Evolutionary conservation across 1,284 basidiomycete genomes (phyloP).

Genomic region (Trametes polyzona): DNA sequence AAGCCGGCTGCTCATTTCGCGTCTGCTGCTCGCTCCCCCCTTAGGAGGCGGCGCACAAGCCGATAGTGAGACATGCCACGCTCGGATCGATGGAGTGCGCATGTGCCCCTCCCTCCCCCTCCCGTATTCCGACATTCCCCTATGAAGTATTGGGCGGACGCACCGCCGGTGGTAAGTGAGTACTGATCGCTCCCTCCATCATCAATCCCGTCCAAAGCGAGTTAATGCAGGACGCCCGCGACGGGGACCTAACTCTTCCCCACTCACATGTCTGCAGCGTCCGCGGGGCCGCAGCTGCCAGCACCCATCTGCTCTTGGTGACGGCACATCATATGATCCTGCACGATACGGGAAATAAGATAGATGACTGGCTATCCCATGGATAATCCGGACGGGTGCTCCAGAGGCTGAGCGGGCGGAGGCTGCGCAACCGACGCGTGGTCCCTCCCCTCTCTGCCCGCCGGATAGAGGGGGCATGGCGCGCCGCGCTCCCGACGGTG

Average conservation of each 20-base stretch:
- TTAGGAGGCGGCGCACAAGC: neutral
- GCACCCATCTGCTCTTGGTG: no score
- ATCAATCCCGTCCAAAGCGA: constrained; percentile 2
- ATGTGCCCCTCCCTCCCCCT: neutral
- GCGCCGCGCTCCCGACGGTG: neutral
- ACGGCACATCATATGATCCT: constrained; percentile 12
- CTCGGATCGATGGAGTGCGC: neutral
- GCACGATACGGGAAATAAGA: constrained; percentile 16
- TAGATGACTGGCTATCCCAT: neutral
- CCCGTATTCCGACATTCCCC: no score
- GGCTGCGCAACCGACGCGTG: neutral
- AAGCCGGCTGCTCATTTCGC: neutral
- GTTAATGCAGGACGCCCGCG: constrained; percentile 1
- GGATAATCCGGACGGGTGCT: neutral
- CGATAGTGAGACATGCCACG: constrained; percentile 1
- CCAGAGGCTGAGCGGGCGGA: neutral
- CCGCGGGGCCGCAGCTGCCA: neutral
- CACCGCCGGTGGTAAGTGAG: constrained; percentile 10
- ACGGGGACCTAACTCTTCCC: constrained; percentile 2
- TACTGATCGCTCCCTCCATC: no score
- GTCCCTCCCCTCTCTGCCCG: no score
- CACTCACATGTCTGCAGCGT: constrained; percentile 6
- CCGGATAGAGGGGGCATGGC: neutral
- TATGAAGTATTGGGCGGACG: no score
- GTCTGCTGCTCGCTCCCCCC: neutral